These are phyloP conservation scores for Pseudomassariella vexata DNA, from an alignment of 2,329 filamentous ascomycete genomes.

Conservation along the genomic window DNA sequence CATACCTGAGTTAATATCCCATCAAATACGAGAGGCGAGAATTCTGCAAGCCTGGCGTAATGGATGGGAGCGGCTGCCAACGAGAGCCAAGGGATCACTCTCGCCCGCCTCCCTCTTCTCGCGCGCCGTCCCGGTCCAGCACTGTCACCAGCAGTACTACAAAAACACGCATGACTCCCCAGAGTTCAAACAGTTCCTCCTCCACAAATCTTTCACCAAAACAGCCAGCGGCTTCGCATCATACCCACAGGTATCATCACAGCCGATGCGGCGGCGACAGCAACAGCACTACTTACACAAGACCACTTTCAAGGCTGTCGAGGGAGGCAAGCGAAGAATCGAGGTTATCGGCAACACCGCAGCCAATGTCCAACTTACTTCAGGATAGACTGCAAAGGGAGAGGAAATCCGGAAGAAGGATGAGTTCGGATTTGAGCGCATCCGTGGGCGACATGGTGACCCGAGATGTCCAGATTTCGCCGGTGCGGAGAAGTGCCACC, in stretches of 20 bases:
- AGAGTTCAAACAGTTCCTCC: conserved; percentile 36
- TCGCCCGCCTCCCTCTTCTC: conserved; percentile 23
- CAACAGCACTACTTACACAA: conserved; percentile 23
- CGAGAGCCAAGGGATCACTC: too few relatives aligned
- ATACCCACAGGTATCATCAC: conserved; percentile 36
- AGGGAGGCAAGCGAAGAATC: conserved; percentile 34
- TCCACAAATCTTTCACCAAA: conserved; percentile 29
- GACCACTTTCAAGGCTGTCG: conserved; percentile 33
- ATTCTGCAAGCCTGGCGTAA: too few relatives aligned
- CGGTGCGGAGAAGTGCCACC: conserved; percentile 24
- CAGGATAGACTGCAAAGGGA: conserved; percentile 50
- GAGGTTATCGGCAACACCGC: conserved; percentile 8
- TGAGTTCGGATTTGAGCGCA: conserved; percentile 28
- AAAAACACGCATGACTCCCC: conserved; percentile 33
- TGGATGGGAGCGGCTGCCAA: conserved; percentile 12
- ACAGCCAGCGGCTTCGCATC: conserved; percentile 29
- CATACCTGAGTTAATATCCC: conserved; percentile 2
- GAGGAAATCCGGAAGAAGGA: conserved; percentile 42
- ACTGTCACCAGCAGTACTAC: conserved; percentile 31
- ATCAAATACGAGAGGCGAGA: conserved; percentile 19
- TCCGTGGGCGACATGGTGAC: conserved; percentile 31
- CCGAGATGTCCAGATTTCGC: conserved; percentile 31
- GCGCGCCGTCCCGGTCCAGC: conserved; percentile 39
- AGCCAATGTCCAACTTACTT: conserved; percentile 43
- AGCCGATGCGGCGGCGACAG: conserved; percentile 27